Evolutionary conservation across 2,329 filamentous ascomycete genomes (phyloP), one percentile per base, ranked within the genome.

Genomic region (Elsinoe ampelina): DNA sequence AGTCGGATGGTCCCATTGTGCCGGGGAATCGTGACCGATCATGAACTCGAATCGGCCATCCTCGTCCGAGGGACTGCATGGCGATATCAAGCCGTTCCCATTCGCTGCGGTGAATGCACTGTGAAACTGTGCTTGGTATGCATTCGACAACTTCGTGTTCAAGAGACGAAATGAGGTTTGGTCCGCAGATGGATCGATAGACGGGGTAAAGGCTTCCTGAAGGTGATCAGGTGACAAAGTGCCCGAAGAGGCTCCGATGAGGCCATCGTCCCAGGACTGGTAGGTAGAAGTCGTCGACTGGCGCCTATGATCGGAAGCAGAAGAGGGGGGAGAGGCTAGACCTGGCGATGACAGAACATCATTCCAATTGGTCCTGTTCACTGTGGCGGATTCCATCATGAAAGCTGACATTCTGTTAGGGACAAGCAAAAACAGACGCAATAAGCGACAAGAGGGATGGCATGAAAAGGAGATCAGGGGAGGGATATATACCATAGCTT

Each of bases 401-500:
- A 30, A 11, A 26, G 19, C 41, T 45, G 41, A 45, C 41, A 45
- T 45, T 26, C 11, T 26, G 2, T 30, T 30, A 39, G 36, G n/a
- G 30, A 30, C 32, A 17, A 19, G 26, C 10, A 15, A 13, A 35
- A 12, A 50, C 26, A 50, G 45, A 50, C 26, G 15, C 8, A 15
- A 34, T 34, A 19, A 15, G 26, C 45, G 32, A 34, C 12, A 20
- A 35, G 45, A 50, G 45, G 45, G 48, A 39, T 39, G 48, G 19
- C 7, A 52, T 8, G 48, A 39, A 52, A 36, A 34, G 48, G 32
- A 52, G 48, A 52, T 51, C 30, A 38, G 47, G n/a, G 12, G 5
- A 15, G 11, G 34, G 17, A 52, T 52, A 52, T 52, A 52, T 52
- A 52, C 48, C 34, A 52, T 39, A 52, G 48, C 12, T 15, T 12